A percentile compares a stretch with the other conserved stretches of the same genome.
phyloP scores from a whole-genome alignment of 768 basidiomycete species.

The Lactarius trivialis region DNA sequence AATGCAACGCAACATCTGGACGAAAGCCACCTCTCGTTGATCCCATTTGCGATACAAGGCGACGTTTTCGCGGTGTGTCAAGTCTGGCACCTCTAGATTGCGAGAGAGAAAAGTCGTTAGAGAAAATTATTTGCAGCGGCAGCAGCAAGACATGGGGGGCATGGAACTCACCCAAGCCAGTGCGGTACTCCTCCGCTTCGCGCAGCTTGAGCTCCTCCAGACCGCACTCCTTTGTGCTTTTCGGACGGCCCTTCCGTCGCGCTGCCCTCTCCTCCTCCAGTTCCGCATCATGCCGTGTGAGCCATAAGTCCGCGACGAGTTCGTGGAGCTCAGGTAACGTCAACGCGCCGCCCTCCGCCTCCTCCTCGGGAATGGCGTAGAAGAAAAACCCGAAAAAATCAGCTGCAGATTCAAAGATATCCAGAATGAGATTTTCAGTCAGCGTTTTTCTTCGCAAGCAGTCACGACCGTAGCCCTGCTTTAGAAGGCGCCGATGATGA shows the following conservation, averaged over 20 bases:
- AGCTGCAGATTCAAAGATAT: conserved; percentile 34
- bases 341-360: conserved; percentile 33
- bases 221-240: conserved; percentile 57
- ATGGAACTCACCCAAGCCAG: conserved; percentile 62
- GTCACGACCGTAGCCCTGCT: background rate
- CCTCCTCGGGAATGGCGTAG: conserved; percentile 54
- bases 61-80: conserved; percentile 66
- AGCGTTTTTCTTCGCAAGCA: background rate
- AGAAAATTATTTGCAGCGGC: background rate
- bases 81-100: conserved; percentile 63
- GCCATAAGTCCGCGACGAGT: conserved; percentile 61
- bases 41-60: conserved; percentile 74
- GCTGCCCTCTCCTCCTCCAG: conserved; percentile 52
- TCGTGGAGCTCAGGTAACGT: conserved; percentile 60
- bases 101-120: background rate
- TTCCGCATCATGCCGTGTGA: conserved; percentile 62
- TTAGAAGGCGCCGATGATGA: background rate
- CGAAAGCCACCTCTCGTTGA: conserved; percentile 63
- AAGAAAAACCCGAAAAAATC: conserved; percentile 74
- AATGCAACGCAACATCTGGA: conserved; percentile 67
- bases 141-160: background rate
- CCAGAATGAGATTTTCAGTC: background rate
- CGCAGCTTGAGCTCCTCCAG: conserved; percentile 64
- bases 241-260: conserved; percentile 70
- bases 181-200: conserved; percentile 68